Evolutionary conservation across 129 eudicot genomes (phyloP).

Genomic region (carrot (Daucus carota)): DNA sequence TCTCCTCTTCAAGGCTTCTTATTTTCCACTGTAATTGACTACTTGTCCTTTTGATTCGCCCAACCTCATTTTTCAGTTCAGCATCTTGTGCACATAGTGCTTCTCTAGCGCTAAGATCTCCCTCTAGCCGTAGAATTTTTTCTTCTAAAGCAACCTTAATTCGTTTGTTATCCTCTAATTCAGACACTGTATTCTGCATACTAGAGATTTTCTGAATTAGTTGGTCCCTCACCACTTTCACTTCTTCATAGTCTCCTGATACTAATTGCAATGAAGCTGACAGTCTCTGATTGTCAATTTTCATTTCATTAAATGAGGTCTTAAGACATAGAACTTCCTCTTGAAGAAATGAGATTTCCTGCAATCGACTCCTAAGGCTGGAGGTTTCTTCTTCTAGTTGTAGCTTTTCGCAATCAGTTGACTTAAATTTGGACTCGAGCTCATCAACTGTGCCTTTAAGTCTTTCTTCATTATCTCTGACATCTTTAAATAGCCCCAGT

Average conservation of each 20-base stretch:
- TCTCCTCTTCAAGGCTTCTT: slow-evolving; percentile 49
- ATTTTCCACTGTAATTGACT: slow-evolving; percentile 52
- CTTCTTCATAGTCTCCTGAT: slow-evolving; percentile 40
- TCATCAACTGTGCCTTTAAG: slow-evolving; percentile 31
- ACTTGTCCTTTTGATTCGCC: slow-evolving; percentile 46
- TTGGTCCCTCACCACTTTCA: slow-evolving; percentile 37
- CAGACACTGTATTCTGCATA: slow-evolving; percentile 38
- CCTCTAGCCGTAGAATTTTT: slow-evolving; percentile 60
- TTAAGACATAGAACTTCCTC: slow-evolving; percentile 53
- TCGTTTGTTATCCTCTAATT: slow-evolving; percentile 42
- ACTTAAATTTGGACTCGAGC: slow-evolving; percentile 32
- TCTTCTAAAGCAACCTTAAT: slow-evolving; percentile 51
- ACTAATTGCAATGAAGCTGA: slow-evolving; percentile 41
- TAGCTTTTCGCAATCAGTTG: slow-evolving; percentile 39
- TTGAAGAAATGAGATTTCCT: slow-evolving; percentile 37
- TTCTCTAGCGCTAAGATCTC: slow-evolving; percentile 67
- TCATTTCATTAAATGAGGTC: slow-evolving; percentile 38
- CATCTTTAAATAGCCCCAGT: slow-evolving; percentile 25
- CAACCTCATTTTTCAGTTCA: slow-evolving; percentile 60
- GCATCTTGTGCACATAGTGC: slow-evolving; percentile 53
- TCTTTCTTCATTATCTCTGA: slow-evolving; percentile 43
- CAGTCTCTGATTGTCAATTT: slow-evolving; percentile 41
- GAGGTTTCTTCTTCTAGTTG: slow-evolving; percentile 50
- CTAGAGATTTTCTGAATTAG: slow-evolving; percentile 33
- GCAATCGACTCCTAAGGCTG: slow-evolving; percentile 37